Conservation (phyloP, 116 monocot species). For the Cymodocea nodosa region DNA sequence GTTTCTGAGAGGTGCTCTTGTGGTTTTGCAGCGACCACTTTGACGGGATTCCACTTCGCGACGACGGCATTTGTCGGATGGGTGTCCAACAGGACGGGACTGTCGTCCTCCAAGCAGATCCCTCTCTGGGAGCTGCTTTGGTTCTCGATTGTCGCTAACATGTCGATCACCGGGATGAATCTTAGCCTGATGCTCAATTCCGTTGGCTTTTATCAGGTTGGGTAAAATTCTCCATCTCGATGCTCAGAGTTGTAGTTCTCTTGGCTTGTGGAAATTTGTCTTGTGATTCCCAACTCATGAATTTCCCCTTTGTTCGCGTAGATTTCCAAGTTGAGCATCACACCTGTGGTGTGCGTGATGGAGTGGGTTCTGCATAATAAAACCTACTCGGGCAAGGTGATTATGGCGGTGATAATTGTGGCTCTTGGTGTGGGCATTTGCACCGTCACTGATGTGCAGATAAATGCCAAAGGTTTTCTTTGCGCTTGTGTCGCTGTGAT, state of each 20-base stretch:
- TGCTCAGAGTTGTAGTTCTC: not conserved
- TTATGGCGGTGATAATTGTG: slow-evolving; percentile 56
- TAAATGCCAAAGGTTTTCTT: slow-evolving; percentile 73
- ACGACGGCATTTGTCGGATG: slow-evolving; percentile 85
- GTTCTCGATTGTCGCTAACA: slow-evolving; percentile 97
- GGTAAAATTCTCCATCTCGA: not conserved
- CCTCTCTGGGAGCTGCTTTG: slow-evolving; percentile 91
- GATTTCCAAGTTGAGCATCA: slow-evolving; percentile 94
- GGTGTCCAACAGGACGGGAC: slow-evolving; percentile 65
- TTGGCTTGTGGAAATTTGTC: not conserved
- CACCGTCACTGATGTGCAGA: slow-evolving; percentile 87
- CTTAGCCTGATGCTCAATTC: slow-evolving; percentile 96
- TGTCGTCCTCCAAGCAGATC: slow-evolving; percentile 63
- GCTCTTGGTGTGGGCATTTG: slow-evolving; percentile 85
- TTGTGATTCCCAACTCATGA: too few relatives aligned
- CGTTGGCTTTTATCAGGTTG: slow-evolving; percentile 97
- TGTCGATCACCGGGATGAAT: slow-evolving; percentile 97
- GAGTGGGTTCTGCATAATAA: slow-evolving; percentile 79
- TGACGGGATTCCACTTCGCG: slow-evolving; percentile 90
- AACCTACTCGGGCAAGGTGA: slow-evolving; percentile 55
- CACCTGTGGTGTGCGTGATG: slow-evolving; percentile 84
- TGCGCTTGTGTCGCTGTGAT: slow-evolving; percentile 86
- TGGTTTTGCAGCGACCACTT: slow-evolving; percentile 54
- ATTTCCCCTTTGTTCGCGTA: slow-evolving; percentile 10
- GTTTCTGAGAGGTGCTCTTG: not conserved